Conservation (phyloP, 352 stramenopile genomes). For the Pythium rhizo-oryzae region DNA sequence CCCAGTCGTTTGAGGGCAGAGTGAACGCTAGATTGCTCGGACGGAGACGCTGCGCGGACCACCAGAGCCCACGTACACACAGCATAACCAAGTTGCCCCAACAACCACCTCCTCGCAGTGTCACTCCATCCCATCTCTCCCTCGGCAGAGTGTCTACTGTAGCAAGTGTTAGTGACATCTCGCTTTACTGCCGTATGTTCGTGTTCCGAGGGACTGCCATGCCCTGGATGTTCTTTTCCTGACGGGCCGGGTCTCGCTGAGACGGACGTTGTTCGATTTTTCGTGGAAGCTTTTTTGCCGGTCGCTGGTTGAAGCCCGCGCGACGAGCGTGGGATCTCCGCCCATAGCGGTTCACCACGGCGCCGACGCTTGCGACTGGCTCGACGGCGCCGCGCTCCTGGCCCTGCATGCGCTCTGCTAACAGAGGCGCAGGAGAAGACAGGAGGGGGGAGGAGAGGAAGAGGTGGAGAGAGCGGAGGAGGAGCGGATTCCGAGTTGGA, state of each 20-base stretch:
- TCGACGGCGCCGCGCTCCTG: neutral
- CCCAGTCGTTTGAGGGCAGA: neutral
- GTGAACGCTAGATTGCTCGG: neutral
- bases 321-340: neutral
- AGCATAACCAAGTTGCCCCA: no score
- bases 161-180: neutral
- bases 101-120: neutral
- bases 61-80: no score
- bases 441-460: neutral
- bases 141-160: neutral
- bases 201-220: neutral
- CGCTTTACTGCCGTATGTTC: slow-evolving; percentile 8
- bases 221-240: neutral
- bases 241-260: slow-evolving; percentile 10
- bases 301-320: neutral
- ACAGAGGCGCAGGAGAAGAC: neutral
- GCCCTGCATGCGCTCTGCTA: neutral
- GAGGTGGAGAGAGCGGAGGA: neutral
- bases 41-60: neutral
- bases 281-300: neutral
- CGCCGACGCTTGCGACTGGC: slow-evolving; percentile 1
- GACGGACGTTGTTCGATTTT: slow-evolving; percentile 1
- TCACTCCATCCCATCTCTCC: slow-evolving; percentile 4
- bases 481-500: neutral
- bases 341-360: neutral